Evolutionary conservation across 140 eudicot species (phyloP).

Genomic region (Senecio squalidus): DNA sequence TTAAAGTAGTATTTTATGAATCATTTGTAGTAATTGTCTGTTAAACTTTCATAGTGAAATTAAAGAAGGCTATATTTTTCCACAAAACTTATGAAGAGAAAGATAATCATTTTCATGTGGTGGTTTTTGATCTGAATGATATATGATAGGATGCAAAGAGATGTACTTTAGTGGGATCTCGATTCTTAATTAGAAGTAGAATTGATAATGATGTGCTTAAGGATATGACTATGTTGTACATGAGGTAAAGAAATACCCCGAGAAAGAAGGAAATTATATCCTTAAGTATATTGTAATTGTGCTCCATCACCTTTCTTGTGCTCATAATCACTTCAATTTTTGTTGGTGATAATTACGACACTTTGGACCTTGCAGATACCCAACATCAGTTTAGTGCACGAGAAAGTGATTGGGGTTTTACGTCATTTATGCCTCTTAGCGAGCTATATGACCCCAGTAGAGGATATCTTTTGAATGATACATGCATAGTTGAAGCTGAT

Average conservation of each 20-base stretch:
- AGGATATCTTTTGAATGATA: slow-evolving; percentile 77
- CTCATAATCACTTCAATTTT: slow-evolving; percentile 13
- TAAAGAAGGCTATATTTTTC: not conserved
- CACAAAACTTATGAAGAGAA: not conserved
- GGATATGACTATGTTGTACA: too few relatives aligned
- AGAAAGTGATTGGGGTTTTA: slow-evolving; percentile 99
- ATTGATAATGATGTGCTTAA: not conserved
- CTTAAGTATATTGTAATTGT: not conserved
- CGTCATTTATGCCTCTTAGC: slow-evolving; percentile 89
- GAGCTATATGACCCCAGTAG: slow-evolving; percentile 76
- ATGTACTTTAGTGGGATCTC: not conserved
- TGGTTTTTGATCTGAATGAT: not conserved
- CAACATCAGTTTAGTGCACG: slow-evolving; percentile 78
- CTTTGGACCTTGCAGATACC: slow-evolving; percentile 49
- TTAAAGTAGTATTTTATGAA: not conserved
- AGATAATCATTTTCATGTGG: not conserved
- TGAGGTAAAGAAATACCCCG: too few relatives aligned
- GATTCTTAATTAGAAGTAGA: not conserved
- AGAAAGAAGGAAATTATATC: not conserved
- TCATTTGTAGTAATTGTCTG: not conserved
- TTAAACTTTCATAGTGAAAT: not conserved
- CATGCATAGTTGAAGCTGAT: slow-evolving; percentile 77
- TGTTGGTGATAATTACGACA: slow-evolving; percentile 6
- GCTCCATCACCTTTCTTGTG: not conserved
- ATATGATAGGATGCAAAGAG: not conserved